phyloP scores from a whole-genome alignment of 768 basidiomycete genomes.

The Tricholoma matsutake region DNA sequence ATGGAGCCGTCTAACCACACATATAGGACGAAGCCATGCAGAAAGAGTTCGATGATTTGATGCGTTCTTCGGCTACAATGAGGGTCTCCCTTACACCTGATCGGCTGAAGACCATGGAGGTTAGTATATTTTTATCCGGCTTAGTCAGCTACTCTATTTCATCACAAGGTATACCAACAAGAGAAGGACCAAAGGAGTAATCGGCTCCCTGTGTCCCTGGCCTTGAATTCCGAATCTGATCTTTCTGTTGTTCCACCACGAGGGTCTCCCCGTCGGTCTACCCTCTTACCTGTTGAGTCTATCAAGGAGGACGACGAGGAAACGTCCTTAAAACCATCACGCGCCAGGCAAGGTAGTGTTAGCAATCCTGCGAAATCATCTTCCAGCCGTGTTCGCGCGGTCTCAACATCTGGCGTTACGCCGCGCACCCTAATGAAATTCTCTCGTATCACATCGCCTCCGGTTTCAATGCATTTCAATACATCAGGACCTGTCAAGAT shows the following conservation, averaged over 20 bases:
- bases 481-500: conserved; percentile 24
- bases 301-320: conserved; percentile 69
- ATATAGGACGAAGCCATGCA: conserved; percentile 57
- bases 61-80: conserved; percentile 88
- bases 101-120: conserved; percentile 90
- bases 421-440: conserved; percentile 25
- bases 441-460: conserved; percentile 26
- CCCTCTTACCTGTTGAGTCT: conserved; percentile 57
- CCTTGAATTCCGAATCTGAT: conserved; percentile 35
- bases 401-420: conserved; percentile 37
- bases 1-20: conserved; percentile 4
- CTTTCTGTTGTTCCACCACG: conserved; percentile 29
- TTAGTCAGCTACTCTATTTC: conserved; percentile 31
- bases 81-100: conserved; percentile 96
- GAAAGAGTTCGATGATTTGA: conserved; percentile 90
- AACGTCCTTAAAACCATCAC: conserved; percentile 31
- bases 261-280: conserved; percentile 36
- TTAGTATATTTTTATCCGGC: conserved; percentile 35
- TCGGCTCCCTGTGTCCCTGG: conserved; percentile 34
- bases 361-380: conserved; percentile 36
- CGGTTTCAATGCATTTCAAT: conserved; percentile 28
- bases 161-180: conserved; percentile 65
- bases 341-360: conserved; percentile 46
- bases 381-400: conserved; percentile 36
- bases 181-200: conserved; percentile 54